These are phyloP conservation scores for Xylariaceae sp. DNA, from an alignment of 2,329 filamentous ascomycete genomes.

Conservation along the genomic window DNA sequence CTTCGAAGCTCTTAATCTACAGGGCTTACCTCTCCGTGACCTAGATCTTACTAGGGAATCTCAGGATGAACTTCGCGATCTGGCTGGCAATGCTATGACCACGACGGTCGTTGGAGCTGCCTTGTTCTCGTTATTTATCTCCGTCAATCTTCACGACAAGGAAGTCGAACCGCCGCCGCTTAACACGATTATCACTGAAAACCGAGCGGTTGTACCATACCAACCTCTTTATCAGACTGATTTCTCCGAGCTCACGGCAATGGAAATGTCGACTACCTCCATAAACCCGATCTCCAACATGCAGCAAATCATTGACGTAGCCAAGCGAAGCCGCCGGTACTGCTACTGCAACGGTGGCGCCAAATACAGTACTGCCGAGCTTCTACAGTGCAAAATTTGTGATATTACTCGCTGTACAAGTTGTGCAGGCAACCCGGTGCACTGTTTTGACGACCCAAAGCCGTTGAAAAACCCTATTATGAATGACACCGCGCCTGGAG, in stretches of 20 bases:
- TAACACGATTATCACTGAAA: neutral
- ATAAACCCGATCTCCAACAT: neutral
- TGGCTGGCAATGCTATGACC: slow-evolving; percentile 78
- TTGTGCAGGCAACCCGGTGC: slow-evolving; percentile 40
- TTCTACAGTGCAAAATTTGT: slow-evolving; percentile 35
- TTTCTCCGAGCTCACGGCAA: neutral
- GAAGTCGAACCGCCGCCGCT: neutral
- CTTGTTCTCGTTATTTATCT: slow-evolving; percentile 55
- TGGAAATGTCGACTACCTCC: slow-evolving; percentile 9
- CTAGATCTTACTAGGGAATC: slow-evolving; percentile 62
- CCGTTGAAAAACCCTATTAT: slow-evolving; percentile 20
- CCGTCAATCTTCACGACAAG: slow-evolving; percentile 15
- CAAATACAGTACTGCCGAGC: slow-evolving; percentile 30
- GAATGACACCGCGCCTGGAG: slow-evolving; percentile 18
- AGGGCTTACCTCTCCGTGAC: slow-evolving; percentile 62
- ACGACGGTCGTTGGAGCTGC: slow-evolving; percentile 65
- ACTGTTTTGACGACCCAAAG: slow-evolving; percentile 23
- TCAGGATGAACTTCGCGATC: slow-evolving; percentile 58
- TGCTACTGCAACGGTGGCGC: slow-evolving; percentile 36
- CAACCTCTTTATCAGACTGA: slow-evolving; percentile 8
- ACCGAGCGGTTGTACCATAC: neutral
- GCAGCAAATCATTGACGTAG: slow-evolving; percentile 15
- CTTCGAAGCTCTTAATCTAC: slow-evolving; percentile 59
- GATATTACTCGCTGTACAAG: slow-evolving; percentile 35
- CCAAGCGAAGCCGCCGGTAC: slow-evolving; percentile 29